phyloP scores from a whole-genome alignment of 192 early-diverging fungal species.

The Gonapodya sp. region DNA sequence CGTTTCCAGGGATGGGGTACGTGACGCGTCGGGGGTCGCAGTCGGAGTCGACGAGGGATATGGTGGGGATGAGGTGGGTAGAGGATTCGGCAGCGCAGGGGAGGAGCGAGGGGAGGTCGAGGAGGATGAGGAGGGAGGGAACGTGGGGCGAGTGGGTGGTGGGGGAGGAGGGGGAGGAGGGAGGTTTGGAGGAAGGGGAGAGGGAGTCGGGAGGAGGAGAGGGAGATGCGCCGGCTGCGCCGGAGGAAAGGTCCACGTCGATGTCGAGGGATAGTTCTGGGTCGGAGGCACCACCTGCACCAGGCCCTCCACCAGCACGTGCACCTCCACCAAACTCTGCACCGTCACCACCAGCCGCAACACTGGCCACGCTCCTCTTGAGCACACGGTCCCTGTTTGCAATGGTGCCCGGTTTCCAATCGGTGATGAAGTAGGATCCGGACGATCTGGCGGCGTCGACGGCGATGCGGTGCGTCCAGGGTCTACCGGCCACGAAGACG shows the following conservation, averaged over 20 bases:
- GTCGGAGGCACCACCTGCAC: not conserved
- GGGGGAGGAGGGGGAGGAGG: not conserved
- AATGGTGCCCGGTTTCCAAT: slow-evolving; percentile 82
- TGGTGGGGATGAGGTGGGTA: slow-evolving; percentile 68
- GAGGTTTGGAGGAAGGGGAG: not conserved
- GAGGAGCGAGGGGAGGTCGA: not conserved
- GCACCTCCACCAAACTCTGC: not conserved
- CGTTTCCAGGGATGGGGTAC: slow-evolving; percentile 91
- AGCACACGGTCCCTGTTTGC: slow-evolving; percentile 73
- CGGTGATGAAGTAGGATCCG: slow-evolving; percentile 68
- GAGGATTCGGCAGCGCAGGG: slow-evolving; percentile 68
- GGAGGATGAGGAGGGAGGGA: not conserved
- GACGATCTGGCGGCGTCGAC: slow-evolving; percentile 69
- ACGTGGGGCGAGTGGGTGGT: not conserved
- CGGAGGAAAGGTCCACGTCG: not conserved
- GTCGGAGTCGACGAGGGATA: slow-evolving; percentile 88
- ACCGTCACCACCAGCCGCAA: slow-evolving; percentile 17
- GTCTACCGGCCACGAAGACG: slow-evolving; percentile 74
- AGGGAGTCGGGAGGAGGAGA: not conserved
- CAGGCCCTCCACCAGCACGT: not conserved
- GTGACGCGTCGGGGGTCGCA: slow-evolving; percentile 73
- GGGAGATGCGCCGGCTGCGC: not conserved
- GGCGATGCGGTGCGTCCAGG: slow-evolving; percentile 48
- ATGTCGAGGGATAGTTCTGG: not conserved
- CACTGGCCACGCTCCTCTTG: slow-evolving; percentile 33